Evolutionary conservation across 164 flowering plant species (phyloP).

Genomic region (Annona cherimola): DNA sequence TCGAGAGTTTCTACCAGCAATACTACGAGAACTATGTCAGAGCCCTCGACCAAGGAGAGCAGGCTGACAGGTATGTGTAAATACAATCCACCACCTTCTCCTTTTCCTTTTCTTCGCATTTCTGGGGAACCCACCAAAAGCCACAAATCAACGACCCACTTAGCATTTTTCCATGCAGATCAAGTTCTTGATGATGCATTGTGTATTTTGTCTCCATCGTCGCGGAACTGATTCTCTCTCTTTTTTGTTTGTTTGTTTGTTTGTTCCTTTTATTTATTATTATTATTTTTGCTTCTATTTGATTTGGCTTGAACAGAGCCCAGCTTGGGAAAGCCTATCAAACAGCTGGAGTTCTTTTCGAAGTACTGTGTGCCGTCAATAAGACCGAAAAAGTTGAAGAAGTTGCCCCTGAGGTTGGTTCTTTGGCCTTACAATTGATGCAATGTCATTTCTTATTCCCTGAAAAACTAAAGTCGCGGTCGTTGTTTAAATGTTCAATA

Average conservation of each 20-base stretch:
- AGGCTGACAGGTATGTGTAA: conserved; percentile 72
- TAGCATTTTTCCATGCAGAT: neutral
- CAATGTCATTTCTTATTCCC: neutral
- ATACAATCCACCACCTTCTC: neutral
- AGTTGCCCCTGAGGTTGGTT: conserved; percentile 93
- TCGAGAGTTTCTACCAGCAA: conserved; percentile 81
- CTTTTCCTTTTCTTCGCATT: neutral
- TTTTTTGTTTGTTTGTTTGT: neutral
- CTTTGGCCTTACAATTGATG: neutral
- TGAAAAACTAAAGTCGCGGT: neutral
- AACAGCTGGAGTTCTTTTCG: conserved; percentile 95
- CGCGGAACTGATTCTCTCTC: neutral
- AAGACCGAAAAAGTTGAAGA: conserved; percentile 91
- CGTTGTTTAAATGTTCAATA: no score
- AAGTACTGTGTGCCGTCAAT: conserved; percentile 95
- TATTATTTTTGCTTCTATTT: neutral
- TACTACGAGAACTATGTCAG: conserved; percentile 80
- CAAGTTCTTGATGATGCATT: neutral
- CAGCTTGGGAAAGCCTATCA: conserved; percentile 96
- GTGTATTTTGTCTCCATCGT: neutral
- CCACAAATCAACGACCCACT: no score
- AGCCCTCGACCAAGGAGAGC: conserved; percentile 88
- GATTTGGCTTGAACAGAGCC: conserved; percentile 38
- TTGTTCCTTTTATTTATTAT: neutral
- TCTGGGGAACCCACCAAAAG: no score